These are phyloP conservation scores for Leccinum broughii DNA, from an alignment of 768 basidiomycete genomes.

Conservation along the genomic window DNA sequence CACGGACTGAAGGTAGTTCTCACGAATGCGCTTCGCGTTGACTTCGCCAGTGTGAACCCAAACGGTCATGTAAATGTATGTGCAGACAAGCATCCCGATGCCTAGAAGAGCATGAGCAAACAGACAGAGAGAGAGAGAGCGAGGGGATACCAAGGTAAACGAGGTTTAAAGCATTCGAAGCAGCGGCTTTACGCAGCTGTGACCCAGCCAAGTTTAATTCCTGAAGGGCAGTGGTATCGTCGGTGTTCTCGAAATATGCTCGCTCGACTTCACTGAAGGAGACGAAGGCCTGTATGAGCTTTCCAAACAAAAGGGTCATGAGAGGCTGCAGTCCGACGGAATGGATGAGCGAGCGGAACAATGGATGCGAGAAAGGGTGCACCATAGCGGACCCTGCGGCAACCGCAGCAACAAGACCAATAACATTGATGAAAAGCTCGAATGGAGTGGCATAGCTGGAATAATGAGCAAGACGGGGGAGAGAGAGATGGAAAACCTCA, in stretches of 20 bases:
- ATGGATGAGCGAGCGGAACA: not conserved
- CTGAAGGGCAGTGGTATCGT: conserved; percentile 31
- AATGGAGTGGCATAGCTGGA: conserved; percentile 68
- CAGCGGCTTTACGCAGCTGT: conserved; percentile 52
- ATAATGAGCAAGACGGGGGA: conserved; percentile 9
- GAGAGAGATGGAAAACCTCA: conserved; percentile 17
- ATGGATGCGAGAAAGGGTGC: conserved; percentile 3
- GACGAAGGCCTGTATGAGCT: conserved; percentile 74
- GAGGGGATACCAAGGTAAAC: conserved; percentile 58
- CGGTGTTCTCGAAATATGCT: conserved; percentile 22
- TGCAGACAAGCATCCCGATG: conserved; percentile 71
- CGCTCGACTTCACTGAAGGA: conserved; percentile 39
- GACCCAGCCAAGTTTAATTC: conserved; percentile 39
- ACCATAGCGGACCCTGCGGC: conserved; percentile 83
- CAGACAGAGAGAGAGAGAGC: not conserved
- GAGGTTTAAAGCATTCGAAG: conserved; percentile 61
- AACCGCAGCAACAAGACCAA: conserved; percentile 74
- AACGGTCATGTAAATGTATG: conserved; percentile 67
- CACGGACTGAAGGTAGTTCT: conserved; percentile 75
- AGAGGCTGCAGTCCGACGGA: conserved; percentile 51
- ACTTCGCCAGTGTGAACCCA: conserved; percentile 82
- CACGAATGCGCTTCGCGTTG: conserved; percentile 81
- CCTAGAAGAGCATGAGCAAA: conserved; percentile 41
- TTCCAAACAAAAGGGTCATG: conserved; percentile 85
- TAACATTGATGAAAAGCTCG: conserved; percentile 64